phyloP scores from a whole-genome alignment of 2,329 filamentous ascomycete genomes.

The Talaromyces piceae region DNA sequence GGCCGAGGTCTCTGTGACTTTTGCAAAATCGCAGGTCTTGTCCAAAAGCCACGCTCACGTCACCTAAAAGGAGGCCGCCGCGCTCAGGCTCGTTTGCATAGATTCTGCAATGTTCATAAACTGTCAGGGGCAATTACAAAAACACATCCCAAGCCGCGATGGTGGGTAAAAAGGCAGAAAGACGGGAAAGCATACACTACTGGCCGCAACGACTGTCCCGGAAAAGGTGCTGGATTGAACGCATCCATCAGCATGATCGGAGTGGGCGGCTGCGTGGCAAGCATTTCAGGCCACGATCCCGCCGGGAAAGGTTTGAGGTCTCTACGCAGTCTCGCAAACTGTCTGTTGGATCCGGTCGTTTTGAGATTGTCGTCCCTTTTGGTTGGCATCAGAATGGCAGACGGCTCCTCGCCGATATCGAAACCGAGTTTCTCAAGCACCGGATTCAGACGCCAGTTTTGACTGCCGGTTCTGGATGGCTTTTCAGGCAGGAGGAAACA shows the following conservation, averaged over 20 bases:
- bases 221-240: too few species aligned
- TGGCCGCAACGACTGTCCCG: too few species aligned
- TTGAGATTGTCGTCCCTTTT: not conserved
- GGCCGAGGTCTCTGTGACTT: too few species aligned
- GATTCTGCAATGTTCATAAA: not conserved
- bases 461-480: not conserved
- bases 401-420: not conserved
- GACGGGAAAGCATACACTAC: not conserved
- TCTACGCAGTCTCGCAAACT: not conserved
- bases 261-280: not conserved
- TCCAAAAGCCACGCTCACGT: not conserved
- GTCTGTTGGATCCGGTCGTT: too few species aligned
- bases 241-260: not conserved
- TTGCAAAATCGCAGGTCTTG: too few species aligned
- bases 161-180: not conserved
- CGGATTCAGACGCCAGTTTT: not conserved
- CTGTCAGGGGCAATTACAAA: too few species aligned
- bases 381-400: too few species aligned
- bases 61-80: not conserved
- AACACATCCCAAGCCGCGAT: too few species aligned
- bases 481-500: not conserved
- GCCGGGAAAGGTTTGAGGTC: not conserved
- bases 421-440: not conserved
- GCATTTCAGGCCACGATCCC: not conserved
- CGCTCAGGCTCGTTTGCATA: not conserved